phyloP scores from a whole-genome alignment of 1,284 basidiomycete species.

The Caloboletus inedulis region DNA sequence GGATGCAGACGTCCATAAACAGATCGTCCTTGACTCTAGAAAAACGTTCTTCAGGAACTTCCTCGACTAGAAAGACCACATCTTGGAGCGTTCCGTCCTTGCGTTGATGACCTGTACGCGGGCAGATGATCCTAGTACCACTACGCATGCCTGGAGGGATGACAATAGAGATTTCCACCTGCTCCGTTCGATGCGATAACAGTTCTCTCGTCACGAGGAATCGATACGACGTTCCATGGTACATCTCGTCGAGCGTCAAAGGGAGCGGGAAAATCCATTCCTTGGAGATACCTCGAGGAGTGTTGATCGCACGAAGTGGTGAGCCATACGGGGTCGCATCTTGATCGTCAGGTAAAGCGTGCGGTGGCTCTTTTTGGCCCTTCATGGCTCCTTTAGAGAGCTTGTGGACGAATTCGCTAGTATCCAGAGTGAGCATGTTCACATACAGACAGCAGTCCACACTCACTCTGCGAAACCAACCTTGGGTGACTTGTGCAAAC shows the following conservation, averaged over 20 bases:
- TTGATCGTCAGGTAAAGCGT: constrained; percentile 29
- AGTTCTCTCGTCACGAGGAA: constrained; percentile 77
- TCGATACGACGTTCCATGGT: constrained; percentile 74
- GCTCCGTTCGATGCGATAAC: constrained; percentile 59
- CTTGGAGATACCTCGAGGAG: constrained; percentile 35
- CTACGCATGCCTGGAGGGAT: constrained; percentile 69
- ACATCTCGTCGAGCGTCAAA: constrained; percentile 82
- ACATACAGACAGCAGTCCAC: neutral
- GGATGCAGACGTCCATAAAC: constrained; percentile 61
- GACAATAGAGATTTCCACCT: constrained; percentile 72
- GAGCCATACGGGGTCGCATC: constrained; percentile 34
- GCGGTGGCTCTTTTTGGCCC: constrained; percentile 7
- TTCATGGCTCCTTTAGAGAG: constrained; percentile 20
- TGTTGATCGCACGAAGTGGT: constrained; percentile 39
- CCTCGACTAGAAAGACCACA: constrained; percentile 77
- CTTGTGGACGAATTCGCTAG: constrained; percentile 29
- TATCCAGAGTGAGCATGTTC: constrained; percentile 10
- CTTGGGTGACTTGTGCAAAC: constrained; percentile 20
- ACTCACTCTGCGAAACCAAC: constrained; percentile 31
- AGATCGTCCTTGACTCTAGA: constrained; percentile 72
- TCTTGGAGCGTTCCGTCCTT: constrained; percentile 68
- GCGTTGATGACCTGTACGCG: constrained; percentile 74
- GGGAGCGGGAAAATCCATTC: constrained; percentile 70
- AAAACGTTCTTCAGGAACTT: constrained; percentile 70
- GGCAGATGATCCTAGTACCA: constrained; percentile 79